A percentile compares a stretch with the other conserved stretches of the same genome.
Evolutionary conservation across 768 basidiomycete genomes (phyloP).

Genomic region (Asterophora parasitica): DNA sequence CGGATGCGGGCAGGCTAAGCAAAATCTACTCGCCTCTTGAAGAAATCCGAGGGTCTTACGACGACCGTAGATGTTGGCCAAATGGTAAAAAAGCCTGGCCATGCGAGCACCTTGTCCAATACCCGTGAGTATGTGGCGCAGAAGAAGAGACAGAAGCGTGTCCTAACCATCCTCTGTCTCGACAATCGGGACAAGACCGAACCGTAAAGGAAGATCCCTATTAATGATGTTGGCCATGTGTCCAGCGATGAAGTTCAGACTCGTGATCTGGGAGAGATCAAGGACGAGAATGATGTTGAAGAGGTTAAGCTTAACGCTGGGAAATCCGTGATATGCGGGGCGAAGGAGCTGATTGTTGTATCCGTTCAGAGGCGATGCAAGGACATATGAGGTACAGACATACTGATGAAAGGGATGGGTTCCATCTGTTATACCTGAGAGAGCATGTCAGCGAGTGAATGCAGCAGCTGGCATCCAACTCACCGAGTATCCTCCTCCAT

Average conservation of each 20-base stretch:
- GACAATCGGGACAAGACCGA: slow-evolving; percentile 78
- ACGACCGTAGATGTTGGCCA: slow-evolving; percentile 59
- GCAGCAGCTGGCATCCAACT: slow-evolving; percentile 16
- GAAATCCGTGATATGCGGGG: slow-evolving; percentile 77
- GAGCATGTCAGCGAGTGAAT: neutral
- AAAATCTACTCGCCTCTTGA: slow-evolving; percentile 34
- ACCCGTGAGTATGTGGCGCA: neutral
- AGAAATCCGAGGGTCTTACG: slow-evolving; percentile 61
- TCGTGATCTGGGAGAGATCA: slow-evolving; percentile 65
- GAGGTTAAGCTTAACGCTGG: slow-evolving; percentile 68
- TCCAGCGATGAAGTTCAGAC: slow-evolving; percentile 58
- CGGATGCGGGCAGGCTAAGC: neutral
- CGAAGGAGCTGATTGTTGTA: slow-evolving; percentile 56
- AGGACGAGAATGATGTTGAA: slow-evolving; percentile 80
- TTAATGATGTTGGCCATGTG: slow-evolving; percentile 67
- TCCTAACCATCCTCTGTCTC: slow-evolving; percentile 43
- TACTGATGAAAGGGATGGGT: slow-evolving; percentile 46
- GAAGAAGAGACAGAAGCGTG: neutral
- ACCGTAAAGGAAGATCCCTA: slow-evolving; percentile 71
- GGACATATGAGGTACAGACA: slow-evolving; percentile 14
- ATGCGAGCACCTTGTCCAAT: slow-evolving; percentile 50
- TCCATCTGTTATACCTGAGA: slow-evolving; percentile 48
- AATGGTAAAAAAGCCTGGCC: slow-evolving; percentile 67
- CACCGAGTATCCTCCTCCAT: slow-evolving; percentile 77
- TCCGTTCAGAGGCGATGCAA: slow-evolving; percentile 3